Conservation (phyloP, 768 basidiomycete genomes). For the Calocybe cyanea region DNA sequence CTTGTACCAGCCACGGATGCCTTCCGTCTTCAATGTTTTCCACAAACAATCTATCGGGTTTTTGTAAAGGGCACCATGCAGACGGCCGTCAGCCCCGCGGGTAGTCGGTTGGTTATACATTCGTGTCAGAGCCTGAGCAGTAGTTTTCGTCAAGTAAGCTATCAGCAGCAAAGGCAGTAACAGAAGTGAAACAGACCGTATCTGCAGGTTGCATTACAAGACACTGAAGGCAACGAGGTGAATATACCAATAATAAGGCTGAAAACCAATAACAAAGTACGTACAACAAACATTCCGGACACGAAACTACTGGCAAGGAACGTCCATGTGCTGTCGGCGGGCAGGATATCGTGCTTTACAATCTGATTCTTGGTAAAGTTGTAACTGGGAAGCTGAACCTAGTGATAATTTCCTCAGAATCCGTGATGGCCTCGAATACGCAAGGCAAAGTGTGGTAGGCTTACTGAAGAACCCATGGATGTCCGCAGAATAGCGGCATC, state of each 20-base stretch:
- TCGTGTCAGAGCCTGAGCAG: constrained; percentile 71
- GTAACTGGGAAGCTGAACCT: constrained; percentile 95
- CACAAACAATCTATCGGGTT: constrained; percentile 95
- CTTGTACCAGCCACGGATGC: constrained; percentile 94
- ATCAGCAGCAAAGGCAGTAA: constrained; percentile 1
- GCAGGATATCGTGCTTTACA: constrained; percentile 60
- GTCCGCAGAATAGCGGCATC: constrained; percentile 93
- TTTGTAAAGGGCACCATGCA: constrained; percentile 76
- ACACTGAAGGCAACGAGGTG: constrained; percentile 42
- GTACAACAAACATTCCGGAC: constrained; percentile 88
- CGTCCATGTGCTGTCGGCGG: constrained; percentile 78
- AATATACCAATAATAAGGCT: background rate
- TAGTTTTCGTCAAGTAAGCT: constrained; percentile 5
- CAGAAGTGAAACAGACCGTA: constrained; percentile 41
- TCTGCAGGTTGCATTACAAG: constrained; percentile 94
- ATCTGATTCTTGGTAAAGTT: constrained; percentile 88
- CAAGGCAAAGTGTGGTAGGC: constrained; percentile 13
- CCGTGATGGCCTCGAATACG: background rate
- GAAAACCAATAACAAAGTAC: constrained; percentile 23
- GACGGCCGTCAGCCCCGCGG: constrained; percentile 62
- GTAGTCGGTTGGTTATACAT: constrained; percentile 95
- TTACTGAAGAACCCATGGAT: constrained; percentile 87
- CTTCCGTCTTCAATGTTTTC: constrained; percentile 92
- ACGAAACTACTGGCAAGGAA: constrained; percentile 86
- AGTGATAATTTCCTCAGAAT: constrained; percentile 6